phyloP scores from a whole-genome alignment of 1,284 basidiomycete species.

The Marasmius sp. region DNA sequence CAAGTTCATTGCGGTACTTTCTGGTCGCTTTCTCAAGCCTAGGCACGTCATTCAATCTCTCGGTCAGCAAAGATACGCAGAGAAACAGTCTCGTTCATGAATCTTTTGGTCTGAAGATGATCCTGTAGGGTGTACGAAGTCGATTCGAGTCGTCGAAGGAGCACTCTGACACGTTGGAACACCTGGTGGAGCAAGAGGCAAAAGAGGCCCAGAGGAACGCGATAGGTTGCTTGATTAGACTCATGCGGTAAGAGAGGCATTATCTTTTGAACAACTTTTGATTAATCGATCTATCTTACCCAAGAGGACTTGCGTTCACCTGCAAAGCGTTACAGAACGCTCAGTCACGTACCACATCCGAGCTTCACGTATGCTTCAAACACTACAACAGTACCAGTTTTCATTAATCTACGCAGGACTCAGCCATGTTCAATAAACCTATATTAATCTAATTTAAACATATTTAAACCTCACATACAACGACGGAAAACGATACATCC shows the following conservation, averaged over 20 bases:
- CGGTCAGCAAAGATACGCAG: too few relatives aligned
- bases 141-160: slow-evolving; percentile 60
- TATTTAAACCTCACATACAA: too few relatives aligned
- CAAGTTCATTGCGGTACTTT: too few relatives aligned
- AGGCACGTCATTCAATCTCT: too few relatives aligned
- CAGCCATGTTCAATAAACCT: too few relatives aligned
- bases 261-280: slow-evolving; percentile 16
- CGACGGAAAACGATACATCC: too few relatives aligned
- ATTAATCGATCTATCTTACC: slow-evolving; percentile 38
- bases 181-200: slow-evolving; percentile 65
- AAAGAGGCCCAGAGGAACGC: slow-evolving; percentile 37
- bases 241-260: slow-evolving; percentile 59
- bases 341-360: slow-evolving; percentile 65
- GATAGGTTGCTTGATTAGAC: slow-evolving; percentile 73
- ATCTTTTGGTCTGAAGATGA: background rate
- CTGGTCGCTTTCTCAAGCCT: too few relatives aligned
- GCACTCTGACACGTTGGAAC: slow-evolving; percentile 75
- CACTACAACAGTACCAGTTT: too few relatives aligned
- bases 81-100: slow-evolving; percentile 18
- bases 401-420: too few relatives aligned
- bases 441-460: too few relatives aligned
- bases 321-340: slow-evolving; percentile 79
- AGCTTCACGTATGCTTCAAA: slow-evolving; percentile 84
- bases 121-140: slow-evolving; percentile 17
- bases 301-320: slow-evolving; percentile 83